phyloP scores from a whole-genome alignment of 2,329 filamentous ascomycete genomes.

The Diaporthe helianthi region DNA sequence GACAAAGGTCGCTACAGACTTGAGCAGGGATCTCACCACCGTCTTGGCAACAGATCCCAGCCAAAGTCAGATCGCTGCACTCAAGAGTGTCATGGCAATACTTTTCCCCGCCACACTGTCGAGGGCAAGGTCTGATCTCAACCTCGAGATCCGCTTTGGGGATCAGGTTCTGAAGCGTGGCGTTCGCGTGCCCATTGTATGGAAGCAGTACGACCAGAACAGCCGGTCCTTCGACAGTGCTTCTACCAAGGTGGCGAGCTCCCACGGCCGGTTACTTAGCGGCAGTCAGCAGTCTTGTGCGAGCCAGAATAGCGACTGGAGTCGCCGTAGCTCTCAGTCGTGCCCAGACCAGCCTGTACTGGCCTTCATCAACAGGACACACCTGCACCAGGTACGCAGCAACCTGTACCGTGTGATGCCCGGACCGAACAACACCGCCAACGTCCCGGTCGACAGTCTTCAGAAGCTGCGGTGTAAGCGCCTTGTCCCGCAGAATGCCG shows the following conservation, averaged over 20 bases:
- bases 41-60: slow-evolving; percentile 47
- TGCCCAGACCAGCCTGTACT: slow-evolving; percentile 44
- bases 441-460: slow-evolving; percentile 56
- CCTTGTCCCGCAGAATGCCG: slow-evolving; percentile 54
- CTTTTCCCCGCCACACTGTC: slow-evolving; percentile 49
- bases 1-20: slow-evolving; percentile 50
- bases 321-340: slow-evolving; percentile 20
- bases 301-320: slow-evolving; percentile 38
- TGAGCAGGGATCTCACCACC: slow-evolving; percentile 53
- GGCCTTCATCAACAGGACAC: slow-evolving; percentile 56
- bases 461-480: slow-evolving; percentile 55
- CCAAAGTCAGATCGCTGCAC: slow-evolving; percentile 47
- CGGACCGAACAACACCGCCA: slow-evolving; percentile 50
- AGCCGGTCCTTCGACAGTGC: slow-evolving; percentile 46
- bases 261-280: slow-evolving; percentile 39
- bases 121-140: slow-evolving; percentile 44
- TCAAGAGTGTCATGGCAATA: slow-evolving; percentile 53
- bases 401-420: slow-evolving; percentile 55
- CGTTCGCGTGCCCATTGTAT: slow-evolving; percentile 58
- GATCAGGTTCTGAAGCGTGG: slow-evolving; percentile 51
- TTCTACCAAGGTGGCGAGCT: slow-evolving; percentile 45
- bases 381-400: slow-evolving; percentile 54
- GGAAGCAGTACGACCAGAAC: slow-evolving; percentile 49
- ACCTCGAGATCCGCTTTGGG: slow-evolving; percentile 60
- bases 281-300: slow-evolving; percentile 35